phyloP scores from a whole-genome alignment of 495 filamentous ascomycete species.

The Podospora australis region DNA sequence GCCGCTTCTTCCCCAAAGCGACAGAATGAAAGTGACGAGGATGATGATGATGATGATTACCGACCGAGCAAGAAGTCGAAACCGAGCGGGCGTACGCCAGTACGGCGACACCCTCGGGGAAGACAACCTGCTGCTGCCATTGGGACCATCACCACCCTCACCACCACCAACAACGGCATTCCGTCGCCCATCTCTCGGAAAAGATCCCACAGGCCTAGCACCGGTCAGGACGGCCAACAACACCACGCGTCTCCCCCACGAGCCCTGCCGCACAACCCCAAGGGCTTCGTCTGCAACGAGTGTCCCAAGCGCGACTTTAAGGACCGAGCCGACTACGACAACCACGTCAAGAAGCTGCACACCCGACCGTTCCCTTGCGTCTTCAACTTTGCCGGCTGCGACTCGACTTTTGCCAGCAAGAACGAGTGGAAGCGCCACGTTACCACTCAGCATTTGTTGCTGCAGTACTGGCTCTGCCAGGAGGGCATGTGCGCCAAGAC shows the following conservation, averaged over 20 bases:
- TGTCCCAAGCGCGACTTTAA: slow-evolving; percentile 32
- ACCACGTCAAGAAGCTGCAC: slow-evolving; percentile 46
- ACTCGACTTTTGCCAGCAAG: slow-evolving; percentile 70
- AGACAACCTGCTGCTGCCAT: background rate
- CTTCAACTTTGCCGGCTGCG: slow-evolving; percentile 70
- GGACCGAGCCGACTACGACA: slow-evolving; percentile 33
- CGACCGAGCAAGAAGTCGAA: slow-evolving; percentile 17
- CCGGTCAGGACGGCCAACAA: background rate
- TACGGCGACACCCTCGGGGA: background rate
- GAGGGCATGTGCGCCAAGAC: slow-evolving; percentile 51
- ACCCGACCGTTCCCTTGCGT: slow-evolving; percentile 70
- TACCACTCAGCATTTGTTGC: slow-evolving; percentile 69
- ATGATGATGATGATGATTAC: slow-evolving; percentile 14
- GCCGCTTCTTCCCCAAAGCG: slow-evolving; percentile 20
- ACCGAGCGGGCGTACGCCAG: too few species aligned
- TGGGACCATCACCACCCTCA: background rate
- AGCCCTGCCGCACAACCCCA: too few species aligned
- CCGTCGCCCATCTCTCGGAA: background rate
- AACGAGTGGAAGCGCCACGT: slow-evolving; percentile 96
- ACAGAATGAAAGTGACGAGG: slow-evolving; percentile 15
- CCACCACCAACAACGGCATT: background rate
- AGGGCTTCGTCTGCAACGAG: slow-evolving; percentile 11
- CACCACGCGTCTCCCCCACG: background rate
- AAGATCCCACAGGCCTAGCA: background rate
- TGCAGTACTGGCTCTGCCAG: slow-evolving; percentile 76